Evolutionary conservation across 2,329 filamentous ascomycete species (phyloP).

Genomic region (Fusarium concolor): DNA sequence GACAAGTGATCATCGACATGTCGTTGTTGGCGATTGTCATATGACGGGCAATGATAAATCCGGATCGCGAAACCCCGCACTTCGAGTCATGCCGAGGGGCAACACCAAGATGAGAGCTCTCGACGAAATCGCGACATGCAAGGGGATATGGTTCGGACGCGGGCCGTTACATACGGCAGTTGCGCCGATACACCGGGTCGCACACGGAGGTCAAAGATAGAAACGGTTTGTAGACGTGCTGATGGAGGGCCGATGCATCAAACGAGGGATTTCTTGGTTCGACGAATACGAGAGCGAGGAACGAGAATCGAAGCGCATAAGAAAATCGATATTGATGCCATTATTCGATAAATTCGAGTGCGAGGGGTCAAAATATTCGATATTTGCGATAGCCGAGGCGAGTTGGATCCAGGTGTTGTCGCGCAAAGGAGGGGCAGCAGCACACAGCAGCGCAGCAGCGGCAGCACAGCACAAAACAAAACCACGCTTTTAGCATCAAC

Average conservation of each 20-base stretch:
- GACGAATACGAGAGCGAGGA: not conserved
- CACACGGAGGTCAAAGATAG: constrained; percentile 36
- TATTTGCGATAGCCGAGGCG: constrained; percentile 29
- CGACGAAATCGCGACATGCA: not conserved
- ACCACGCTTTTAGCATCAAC: constrained; percentile 9
- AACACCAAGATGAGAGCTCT: constrained; percentile 9
- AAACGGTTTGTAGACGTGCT: constrained; percentile 7
- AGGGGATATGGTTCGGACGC: not conserved
- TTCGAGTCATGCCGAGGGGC: constrained; percentile 22
- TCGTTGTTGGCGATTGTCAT: constrained; percentile 3
- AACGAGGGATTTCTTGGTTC: constrained; percentile 37
- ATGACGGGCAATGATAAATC: constrained; percentile 2
- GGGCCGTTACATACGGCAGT: constrained; percentile 12
- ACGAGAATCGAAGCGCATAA: constrained; percentile 2
- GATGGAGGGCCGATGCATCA: constrained; percentile 10
- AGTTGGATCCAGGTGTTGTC: constrained; percentile 19
- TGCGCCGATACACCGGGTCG: constrained; percentile 39
- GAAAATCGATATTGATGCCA: not conserved
- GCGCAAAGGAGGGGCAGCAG: constrained; percentile 39
- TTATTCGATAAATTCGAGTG: constrained; percentile 10
- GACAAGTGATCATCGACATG: not conserved
- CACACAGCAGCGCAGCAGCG: constrained; percentile 6
- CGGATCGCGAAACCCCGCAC: constrained; percentile 33
- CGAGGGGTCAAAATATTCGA: constrained; percentile 11
- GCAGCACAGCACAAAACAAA: constrained; percentile 21